Percentiles rank a stretch among this genome's conserved stretches.
phyloP scores from a whole-genome alignment of 2,329 filamentous ascomycete genomes.

The Venturia effusa region DNA sequence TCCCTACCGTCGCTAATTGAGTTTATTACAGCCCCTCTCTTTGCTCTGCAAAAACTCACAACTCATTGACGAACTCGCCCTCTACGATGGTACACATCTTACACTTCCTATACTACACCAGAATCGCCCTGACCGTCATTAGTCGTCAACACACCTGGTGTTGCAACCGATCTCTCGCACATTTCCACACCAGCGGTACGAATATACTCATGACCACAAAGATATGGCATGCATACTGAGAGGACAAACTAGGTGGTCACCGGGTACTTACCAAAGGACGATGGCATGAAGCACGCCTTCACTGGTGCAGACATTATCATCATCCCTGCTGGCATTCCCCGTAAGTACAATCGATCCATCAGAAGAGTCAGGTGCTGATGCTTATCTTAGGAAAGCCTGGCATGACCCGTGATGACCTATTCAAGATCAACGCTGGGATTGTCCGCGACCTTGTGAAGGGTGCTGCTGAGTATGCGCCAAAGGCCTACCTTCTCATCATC shows the following conservation, averaged over 20 bases:
- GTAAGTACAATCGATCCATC: constrained; percentile 43
- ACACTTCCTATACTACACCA: neutral
- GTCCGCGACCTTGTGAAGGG: constrained; percentile 88
- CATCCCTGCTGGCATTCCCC: constrained; percentile 95
- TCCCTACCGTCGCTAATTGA: constrained; percentile 14
- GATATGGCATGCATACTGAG: constrained; percentile 6
- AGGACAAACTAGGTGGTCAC: constrained; percentile 58
- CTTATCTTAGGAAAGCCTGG: constrained; percentile 80
- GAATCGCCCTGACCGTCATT: neutral
- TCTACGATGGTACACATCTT: constrained; percentile 66
- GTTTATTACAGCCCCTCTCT: constrained; percentile 64
- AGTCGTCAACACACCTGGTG: constrained; percentile 90
- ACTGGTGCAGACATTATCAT: constrained; percentile 92
- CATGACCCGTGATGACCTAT: constrained; percentile 98
- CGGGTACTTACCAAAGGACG: constrained; percentile 76
- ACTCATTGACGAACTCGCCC: constrained; percentile 79
- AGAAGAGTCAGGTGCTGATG: neutral
- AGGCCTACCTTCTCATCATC: constrained; percentile 92
- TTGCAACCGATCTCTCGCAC: constrained; percentile 92
- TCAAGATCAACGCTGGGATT: constrained; percentile 99
- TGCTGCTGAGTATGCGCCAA: constrained; percentile 77
- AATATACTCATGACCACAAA: constrained; percentile 19
- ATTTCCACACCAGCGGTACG: constrained; percentile 77
- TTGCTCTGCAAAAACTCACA: constrained; percentile 88
- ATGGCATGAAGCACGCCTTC: constrained; percentile 76